Conservation (phyloP, 768 basidiomycete species). For the Candolleomyces eurysporus region DNA sequence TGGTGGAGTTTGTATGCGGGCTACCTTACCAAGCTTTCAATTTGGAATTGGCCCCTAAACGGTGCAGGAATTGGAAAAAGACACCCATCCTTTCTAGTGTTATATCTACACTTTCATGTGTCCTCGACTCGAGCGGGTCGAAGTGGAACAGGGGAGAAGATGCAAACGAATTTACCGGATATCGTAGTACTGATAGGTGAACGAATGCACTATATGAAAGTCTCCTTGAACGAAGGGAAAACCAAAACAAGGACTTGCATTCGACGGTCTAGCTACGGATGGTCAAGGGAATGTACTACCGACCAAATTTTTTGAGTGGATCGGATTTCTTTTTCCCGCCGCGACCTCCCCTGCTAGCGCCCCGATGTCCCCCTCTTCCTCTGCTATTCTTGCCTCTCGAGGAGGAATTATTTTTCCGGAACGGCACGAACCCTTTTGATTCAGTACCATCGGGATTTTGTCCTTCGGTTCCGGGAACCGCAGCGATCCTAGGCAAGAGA, state of each 20-base stretch:
- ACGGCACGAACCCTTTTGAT: slow-evolving; percentile 64
- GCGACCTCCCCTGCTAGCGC: slow-evolving; percentile 46
- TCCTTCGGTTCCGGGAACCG: slow-evolving; percentile 45
- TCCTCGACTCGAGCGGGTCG: too few species aligned
- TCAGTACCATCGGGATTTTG: slow-evolving; percentile 25
- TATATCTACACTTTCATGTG: too few species aligned
- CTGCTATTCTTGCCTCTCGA: slow-evolving; percentile 50
- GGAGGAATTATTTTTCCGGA: slow-evolving; percentile 56
- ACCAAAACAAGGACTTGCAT: background rate
- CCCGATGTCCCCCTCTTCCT: slow-evolving; percentile 53
- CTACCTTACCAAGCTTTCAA: too few species aligned
- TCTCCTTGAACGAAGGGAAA: too few species aligned
- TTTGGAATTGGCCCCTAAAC: too few species aligned
- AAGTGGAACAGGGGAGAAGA: too few species aligned
- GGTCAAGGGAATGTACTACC: slow-evolving; percentile 16
- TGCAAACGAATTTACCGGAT: too few species aligned
- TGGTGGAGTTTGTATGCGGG: too few species aligned
- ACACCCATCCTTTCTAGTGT: too few species aligned
- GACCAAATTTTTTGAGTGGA: slow-evolving; percentile 76
- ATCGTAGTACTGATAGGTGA: too few species aligned
- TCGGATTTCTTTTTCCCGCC: slow-evolving; percentile 74
- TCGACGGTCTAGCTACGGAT: background rate
- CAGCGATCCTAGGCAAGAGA: slow-evolving; percentile 77
- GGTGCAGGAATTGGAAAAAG: too few species aligned
- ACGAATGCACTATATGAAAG: too few species aligned